Evolutionary conservation across 257 asterid species (phyloP).

Genomic region (Perilla frutescens): DNA sequence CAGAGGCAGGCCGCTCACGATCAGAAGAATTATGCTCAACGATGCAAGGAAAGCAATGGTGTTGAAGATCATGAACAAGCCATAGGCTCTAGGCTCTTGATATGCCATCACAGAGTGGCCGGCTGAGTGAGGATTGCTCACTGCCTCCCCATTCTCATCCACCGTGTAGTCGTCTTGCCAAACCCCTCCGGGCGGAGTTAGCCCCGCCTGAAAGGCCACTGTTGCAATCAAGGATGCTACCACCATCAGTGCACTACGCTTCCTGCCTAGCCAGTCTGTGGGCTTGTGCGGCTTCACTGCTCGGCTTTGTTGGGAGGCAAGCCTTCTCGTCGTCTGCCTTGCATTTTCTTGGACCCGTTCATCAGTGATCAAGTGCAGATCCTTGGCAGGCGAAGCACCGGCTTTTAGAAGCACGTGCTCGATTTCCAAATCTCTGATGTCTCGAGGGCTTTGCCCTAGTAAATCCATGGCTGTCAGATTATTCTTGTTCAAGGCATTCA

Average conservation of each 20-base stretch:
- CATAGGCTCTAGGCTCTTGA: slow-evolving; percentile 30
- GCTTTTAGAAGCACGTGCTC: slow-evolving; percentile 34
- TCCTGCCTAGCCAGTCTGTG: slow-evolving; percentile 43
- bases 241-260: slow-evolving; percentile 42
- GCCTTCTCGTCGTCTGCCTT: slow-evolving; percentile 2
- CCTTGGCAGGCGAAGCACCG: slow-evolving; percentile 38
- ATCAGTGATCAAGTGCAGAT: slow-evolving; percentile 33
- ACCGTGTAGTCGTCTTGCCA: slow-evolving; percentile 43
- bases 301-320: neutral
- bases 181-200: slow-evolving; percentile 43
- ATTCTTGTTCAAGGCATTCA: slow-evolving; percentile 42
- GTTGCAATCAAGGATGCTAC: slow-evolving; percentile 48
- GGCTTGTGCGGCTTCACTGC: slow-evolving; percentile 21
- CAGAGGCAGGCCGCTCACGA: slow-evolving; percentile 45
- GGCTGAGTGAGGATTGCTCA: slow-evolving; percentile 34
- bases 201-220: slow-evolving; percentile 49
- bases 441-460: slow-evolving; percentile 46
- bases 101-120: slow-evolving; percentile 45
- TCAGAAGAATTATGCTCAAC: slow-evolving; percentile 41
- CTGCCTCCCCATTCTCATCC: slow-evolving; percentile 36
- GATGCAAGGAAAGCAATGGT: slow-evolving; percentile 43
- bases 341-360: slow-evolving; percentile 9
- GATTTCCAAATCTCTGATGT: slow-evolving; percentile 46
- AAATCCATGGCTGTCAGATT: slow-evolving; percentile 45
- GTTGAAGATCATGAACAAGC: slow-evolving; percentile 45